Conservation (phyloP, 1,139 yeast genomes). For the Kluyveromyces sp. region DNA sequence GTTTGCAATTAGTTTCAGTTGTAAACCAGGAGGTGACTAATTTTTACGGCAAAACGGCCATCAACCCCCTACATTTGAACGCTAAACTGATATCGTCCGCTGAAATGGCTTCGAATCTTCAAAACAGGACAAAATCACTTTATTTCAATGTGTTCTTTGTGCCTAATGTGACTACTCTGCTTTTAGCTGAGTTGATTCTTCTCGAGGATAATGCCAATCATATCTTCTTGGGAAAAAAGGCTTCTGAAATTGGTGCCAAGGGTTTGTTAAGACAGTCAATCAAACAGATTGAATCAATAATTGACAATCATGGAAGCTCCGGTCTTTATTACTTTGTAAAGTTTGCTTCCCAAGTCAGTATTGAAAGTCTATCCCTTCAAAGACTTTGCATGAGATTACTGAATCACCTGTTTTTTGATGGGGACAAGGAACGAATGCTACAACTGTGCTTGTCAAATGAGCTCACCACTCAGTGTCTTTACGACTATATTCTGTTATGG, state of each 20-base stretch:
- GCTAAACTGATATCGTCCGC: slow-evolving; percentile 1
- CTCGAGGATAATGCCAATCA: slow-evolving; percentile 2
- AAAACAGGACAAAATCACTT: slow-evolving; percentile 28
- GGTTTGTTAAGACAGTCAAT: slow-evolving; percentile 17
- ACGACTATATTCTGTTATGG: slow-evolving; percentile 29
- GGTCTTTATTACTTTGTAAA: slow-evolving; percentile 36
- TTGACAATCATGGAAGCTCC: slow-evolving; percentile 34
- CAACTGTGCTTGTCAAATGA: slow-evolving; percentile 24
- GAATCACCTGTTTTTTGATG: slow-evolving; percentile 32
- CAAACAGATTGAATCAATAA: slow-evolving; percentile 21
- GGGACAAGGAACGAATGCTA: slow-evolving; percentile 12
- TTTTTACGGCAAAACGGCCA: slow-evolving; percentile 15
- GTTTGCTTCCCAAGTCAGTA: slow-evolving; percentile 29
- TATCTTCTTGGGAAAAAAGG: slow-evolving; percentile 11
- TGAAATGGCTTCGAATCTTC: slow-evolving; percentile 14
- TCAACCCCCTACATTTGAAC: slow-evolving; percentile 16
- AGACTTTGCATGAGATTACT: slow-evolving; percentile 30
- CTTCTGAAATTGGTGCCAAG: slow-evolving; percentile 5
- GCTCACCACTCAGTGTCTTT: slow-evolving; percentile 24
- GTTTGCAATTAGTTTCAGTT: slow-evolving; percentile 18
- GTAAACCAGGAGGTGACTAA: slow-evolving; percentile 16
- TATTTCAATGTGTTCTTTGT: slow-evolving; percentile 12
- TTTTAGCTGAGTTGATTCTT: slow-evolving; percentile 28
- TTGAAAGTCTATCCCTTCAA: slow-evolving; percentile 30
- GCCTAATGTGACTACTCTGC: slow-evolving; percentile 30